Evolutionary conservation across 2,329 filamentous ascomycete genomes (phyloP), one percentile per base, ranked within the genome.

Genomic region (Phoma herbarum): DNA sequence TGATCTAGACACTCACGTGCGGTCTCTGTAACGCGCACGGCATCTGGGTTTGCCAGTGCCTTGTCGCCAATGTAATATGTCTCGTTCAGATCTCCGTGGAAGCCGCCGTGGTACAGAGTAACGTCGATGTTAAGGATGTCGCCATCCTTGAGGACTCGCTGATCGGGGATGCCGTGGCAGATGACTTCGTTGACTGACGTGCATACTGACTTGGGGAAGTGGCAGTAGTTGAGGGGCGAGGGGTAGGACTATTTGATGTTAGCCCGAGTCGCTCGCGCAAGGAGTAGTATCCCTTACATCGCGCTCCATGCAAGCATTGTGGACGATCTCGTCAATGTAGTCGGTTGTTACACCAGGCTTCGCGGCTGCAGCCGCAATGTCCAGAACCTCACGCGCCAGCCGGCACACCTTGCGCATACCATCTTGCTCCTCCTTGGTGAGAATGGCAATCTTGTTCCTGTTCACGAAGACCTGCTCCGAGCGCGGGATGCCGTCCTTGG

Each of bases 101-200:
- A 98, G 52, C 95, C 95, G 61, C 89, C 91, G 76, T 98, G 93
- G 79, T 96, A 99, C 42, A 99, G 82, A 0, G 93, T 93, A 5
- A 99, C 91, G 70, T 99, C 95, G 66, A 99, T 93, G 81, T 99
- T 99, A 73, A 99, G 82, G 65, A 99, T 98, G 72, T 99, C 95
- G 62, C 95, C 95, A 68, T 99, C 94, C 63, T 92, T 80, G 1
- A 99, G 84, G 8, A 90, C 84, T 54, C 95, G 88, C 76, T 96
- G 88, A 73, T 99, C 95, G 16, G 95, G 95, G 64, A 99, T 99
- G 52, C 95, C 95, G 83, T 99, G 95, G 82, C 95, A 99, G 77
- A 99, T 98, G 64, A 97, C 91, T 80, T 99, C 95, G 82, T 99
- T 99, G 48, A 91, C 81, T 2, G 94, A 98, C 3, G 94, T 98